Evolutionary conservation across 805 yeast genomes (phyloP), one percentile per base, ranked within the genome.

Genomic region (Ogataea glucozyma): DNA sequence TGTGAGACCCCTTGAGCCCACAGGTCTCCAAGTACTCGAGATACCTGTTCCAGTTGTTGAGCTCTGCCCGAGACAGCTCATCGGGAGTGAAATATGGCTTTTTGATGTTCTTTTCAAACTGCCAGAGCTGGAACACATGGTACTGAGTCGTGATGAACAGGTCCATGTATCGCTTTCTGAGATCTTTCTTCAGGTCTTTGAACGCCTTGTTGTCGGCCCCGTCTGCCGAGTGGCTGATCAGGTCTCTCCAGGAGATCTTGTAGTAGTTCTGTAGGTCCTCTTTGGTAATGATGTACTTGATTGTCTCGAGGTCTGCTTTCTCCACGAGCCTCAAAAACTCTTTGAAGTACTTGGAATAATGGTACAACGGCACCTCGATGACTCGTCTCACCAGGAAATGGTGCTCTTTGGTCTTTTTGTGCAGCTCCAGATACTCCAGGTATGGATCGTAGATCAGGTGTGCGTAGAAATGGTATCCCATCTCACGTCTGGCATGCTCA

Each of bases 41-140:
- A 58, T 83, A 88, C 21, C 67, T 59, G 40, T 72, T 76, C 80
- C 95, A 84, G 9, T 65, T 67, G 14, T 72, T 74, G 16, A 83
- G 54, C 50, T 84, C 85, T 54, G 56, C 47, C 60, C 73, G 48
- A 48, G 58, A 36, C 20, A 63, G 50, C 24, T 58, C 49, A 69
- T 61, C 54, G 1, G 71, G 67, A 20, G 62, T 64, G 49, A 57
- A 74, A 47, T 64, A 73, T 6, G 70, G 71, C 8, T 61, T 47
- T 6, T 57, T 49, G 6, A 79, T 51, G 1, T 58, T 55, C 44
- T 69, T 68, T 47, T 82, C 88, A 58, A 57, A 81, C 7, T 63
- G 58, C 56, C 69, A 80, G 10, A 77, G 41, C 44, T 76, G 78
- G 58, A 64, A 78, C 1, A 70, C 67, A 34, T 72, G 70, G 50